Conservation (phyloP, 768 basidiomycete genomes). For the Tylopilus felleus region DNA sequence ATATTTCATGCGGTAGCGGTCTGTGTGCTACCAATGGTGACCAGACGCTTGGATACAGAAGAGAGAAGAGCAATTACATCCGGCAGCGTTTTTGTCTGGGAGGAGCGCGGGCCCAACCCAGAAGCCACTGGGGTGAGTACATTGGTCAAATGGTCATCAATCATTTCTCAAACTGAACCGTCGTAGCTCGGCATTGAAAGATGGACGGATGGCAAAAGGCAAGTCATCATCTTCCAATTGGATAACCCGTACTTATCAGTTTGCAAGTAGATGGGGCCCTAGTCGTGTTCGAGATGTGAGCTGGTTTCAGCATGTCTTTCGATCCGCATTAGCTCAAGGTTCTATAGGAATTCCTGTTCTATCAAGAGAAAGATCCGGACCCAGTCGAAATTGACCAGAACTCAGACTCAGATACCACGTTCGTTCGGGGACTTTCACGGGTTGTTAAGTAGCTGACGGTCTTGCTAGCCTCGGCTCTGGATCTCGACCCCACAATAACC, state of each 20-base stretch:
- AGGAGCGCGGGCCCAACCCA: slow-evolving; percentile 67
- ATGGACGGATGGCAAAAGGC: slow-evolving; percentile 72
- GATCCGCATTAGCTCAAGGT: not conserved
- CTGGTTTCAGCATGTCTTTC: slow-evolving; percentile 9
- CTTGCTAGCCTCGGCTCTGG: slow-evolving; percentile 29
- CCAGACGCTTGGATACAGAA: slow-evolving; percentile 70
- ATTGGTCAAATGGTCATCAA: slow-evolving; percentile 3
- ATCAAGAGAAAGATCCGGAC: slow-evolving; percentile 62
- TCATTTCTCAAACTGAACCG: slow-evolving; percentile 1
- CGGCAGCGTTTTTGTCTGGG: slow-evolving; percentile 80
- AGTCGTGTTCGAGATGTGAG: slow-evolving; percentile 73
- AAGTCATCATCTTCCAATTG: slow-evolving; percentile 1
- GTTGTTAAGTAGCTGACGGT: slow-evolving; percentile 2
- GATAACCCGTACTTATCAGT: not conserved
- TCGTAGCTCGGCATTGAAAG: slow-evolving; percentile 71
- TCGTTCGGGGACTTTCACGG: slow-evolving; percentile 18
- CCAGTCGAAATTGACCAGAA: slow-evolving; percentile 45
- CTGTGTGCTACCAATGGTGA: slow-evolving; percentile 59
- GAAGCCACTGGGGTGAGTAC: slow-evolving; percentile 62
- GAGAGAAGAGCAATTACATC: slow-evolving; percentile 68
- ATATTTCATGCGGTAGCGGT: slow-evolving; percentile 72
- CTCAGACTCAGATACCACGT: slow-evolving; percentile 53
- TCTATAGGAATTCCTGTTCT: slow-evolving; percentile 70
- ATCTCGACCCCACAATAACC: slow-evolving; percentile 24
- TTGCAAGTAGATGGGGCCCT: slow-evolving; percentile 60